These are phyloP conservation scores for Filobasidium uniguttulatum DNA, from an alignment of 1,284 basidiomycete species.

Conservation along the genomic window DNA sequence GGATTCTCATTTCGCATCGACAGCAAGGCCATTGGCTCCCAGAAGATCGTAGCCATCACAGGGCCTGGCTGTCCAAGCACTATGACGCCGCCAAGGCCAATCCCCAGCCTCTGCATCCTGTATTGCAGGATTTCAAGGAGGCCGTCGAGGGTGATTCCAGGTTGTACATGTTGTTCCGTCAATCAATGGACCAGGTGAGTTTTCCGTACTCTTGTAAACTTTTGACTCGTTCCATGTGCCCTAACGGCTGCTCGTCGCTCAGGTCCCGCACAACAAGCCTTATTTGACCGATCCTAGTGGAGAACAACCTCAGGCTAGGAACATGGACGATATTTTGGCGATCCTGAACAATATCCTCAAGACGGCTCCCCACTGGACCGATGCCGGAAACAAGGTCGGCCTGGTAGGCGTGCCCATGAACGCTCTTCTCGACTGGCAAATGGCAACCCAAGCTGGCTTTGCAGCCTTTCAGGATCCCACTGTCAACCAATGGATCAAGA, in stretches of 20 bases:
- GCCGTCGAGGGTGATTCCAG: conserved; percentile 37
- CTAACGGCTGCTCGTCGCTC: neutral
- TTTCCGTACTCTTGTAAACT: neutral
- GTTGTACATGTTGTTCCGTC: conserved; percentile 37
- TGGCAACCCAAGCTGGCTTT: conserved; percentile 42
- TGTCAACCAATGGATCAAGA: conserved; percentile 37
- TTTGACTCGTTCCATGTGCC: neutral
- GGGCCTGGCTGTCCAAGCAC: conserved; percentile 26
- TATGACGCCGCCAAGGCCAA: conserved; percentile 27
- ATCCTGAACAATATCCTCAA: conserved; percentile 40
- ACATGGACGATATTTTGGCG: conserved; percentile 41
- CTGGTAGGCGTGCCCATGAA: conserved; percentile 41
- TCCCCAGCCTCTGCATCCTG: conserved; percentile 28
- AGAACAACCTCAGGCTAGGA: conserved; percentile 29
- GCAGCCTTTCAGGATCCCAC: conserved; percentile 39
- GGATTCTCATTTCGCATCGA: no score
- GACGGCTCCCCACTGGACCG: conserved; percentile 37
- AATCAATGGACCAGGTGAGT: conserved; percentile 37
- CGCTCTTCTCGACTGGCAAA: conserved; percentile 42
- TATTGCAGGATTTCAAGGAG: conserved; percentile 38
- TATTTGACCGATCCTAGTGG: conserved; percentile 28
- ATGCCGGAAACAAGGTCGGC: conserved; percentile 29
- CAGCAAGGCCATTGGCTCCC: conserved; percentile 30
- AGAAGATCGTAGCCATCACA: conserved; percentile 31
- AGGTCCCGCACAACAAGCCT: conserved; percentile 22